A percentile compares a stretch with the other conserved stretches of the same genome.
phyloP scores from a whole-genome alignment of 306 rosid species.

The Pachyrhizus erosus region DNA sequence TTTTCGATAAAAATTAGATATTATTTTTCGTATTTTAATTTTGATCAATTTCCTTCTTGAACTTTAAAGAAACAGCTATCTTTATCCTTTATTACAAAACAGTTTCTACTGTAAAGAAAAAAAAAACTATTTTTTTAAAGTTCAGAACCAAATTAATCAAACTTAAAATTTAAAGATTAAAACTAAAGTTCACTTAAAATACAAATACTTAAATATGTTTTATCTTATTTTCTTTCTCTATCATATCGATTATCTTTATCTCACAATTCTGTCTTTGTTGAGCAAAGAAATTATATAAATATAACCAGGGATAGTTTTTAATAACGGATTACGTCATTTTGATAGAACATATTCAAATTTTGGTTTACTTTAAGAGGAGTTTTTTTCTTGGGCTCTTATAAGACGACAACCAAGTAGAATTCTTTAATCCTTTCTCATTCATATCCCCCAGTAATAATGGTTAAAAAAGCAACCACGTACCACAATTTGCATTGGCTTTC shows the following conservation, averaged over 20 bases:
- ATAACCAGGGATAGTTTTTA: background rate
- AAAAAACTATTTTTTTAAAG: too few species aligned
- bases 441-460: slow-evolving; percentile 10
- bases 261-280: background rate
- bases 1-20: too few species aligned
- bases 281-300: background rate
- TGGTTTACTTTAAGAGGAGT: background rate
- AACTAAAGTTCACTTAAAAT: too few species aligned
- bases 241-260: background rate
- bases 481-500: slow-evolving; percentile 8
- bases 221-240: background rate
- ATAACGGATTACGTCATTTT: slow-evolving; percentile 37
- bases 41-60: too few species aligned
- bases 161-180: too few species aligned
- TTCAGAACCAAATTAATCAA: too few species aligned
- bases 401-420: background rate
- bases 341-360: slow-evolving; percentile 24
- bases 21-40: too few species aligned
- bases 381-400: background rate
- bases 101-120: too few species aligned
- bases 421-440: background rate
- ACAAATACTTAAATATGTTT: too few species aligned
- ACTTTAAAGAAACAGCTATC: too few species aligned
- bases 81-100: too few species aligned
- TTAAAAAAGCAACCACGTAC: background rate